Conservation (phyloP, 2,329 filamentous ascomycete genomes). For the Apiospora marii region DNA sequence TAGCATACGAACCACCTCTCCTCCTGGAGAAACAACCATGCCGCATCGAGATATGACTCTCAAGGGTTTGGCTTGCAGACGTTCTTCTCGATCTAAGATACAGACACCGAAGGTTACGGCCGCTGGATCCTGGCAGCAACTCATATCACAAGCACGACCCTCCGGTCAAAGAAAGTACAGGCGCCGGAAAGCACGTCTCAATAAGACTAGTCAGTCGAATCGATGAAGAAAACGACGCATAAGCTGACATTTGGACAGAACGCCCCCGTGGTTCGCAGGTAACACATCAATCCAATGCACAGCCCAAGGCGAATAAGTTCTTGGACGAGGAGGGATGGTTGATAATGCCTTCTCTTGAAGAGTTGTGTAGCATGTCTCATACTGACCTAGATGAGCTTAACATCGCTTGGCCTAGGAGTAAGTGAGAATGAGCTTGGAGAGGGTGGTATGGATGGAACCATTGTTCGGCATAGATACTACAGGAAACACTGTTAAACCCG, state of each 20-base stretch:
- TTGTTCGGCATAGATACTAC: not conserved
- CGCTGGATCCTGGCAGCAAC: not conserved
- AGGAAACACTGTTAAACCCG: not conserved
- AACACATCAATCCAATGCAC: not conserved
- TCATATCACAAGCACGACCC: not conserved
- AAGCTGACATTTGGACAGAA: not conserved
- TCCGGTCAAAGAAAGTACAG: not conserved
- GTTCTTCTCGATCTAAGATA: not conserved
- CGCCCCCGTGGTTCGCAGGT: not conserved
- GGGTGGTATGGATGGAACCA: not conserved
- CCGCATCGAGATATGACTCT: not conserved
- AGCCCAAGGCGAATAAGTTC: not conserved
- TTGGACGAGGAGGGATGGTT: conserved; percentile 1
- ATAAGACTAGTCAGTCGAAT: not conserved
- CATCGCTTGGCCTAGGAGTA: conserved; percentile 10
- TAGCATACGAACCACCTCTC: not conserved
- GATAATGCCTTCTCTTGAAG: not conserved
- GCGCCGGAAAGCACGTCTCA: conserved; percentile 2
- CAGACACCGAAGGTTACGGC: not conserved
- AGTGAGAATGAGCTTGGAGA: not conserved
- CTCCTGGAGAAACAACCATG: not conserved
- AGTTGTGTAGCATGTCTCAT: not conserved
- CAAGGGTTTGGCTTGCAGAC: not conserved
- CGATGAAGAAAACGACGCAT: conserved; percentile 3
- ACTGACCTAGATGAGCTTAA: not conserved